Evolutionary conservation across 345 rosid genomes (phyloP), one percentile per base, ranked within the genome.

Genomic region (Linum usitatissimum): DNA sequence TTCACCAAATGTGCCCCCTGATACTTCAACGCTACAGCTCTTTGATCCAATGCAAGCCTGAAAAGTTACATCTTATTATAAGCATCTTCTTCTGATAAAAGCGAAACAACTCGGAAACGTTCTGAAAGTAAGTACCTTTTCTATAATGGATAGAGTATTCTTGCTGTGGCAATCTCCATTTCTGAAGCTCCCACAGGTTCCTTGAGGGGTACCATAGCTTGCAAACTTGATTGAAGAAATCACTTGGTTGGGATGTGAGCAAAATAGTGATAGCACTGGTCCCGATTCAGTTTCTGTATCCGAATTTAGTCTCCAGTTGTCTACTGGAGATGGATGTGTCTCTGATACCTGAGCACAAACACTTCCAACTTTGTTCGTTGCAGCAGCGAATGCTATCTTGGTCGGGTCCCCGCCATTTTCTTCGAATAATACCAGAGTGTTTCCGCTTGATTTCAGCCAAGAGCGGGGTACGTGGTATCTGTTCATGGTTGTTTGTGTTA

Each of bases 391-490:
- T 64, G 81, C 71, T 66, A 92, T 80, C 67, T 78, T 62, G 49
- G 86, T 81, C 18, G 96, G 96, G 81, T 92, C 93, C 55, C 98
- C 98, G 36, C 98, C 91, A 34, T 71, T 58, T 62, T 92, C 96
- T 79, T 88, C 96, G 6, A 92, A 86, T 73, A 92, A 74, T 48
- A 92, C 96, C 63, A 92, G 83, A 51, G 71, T 78, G 79, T 92
- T 92, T 40, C 81, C 84, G 15, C 81, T 83, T 40, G 89, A 66
- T 76, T 84, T 63, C 63, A 88, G 53, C 98, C 98, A 88, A 28
- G 95, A 85, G 31, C 93, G 98, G 20, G 98, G 95, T 48, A 92
- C 80, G 39, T 92, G 98, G 70, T 92, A 89, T 75, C 98, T 92
- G 71, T 49, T 49, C 66, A 14, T 3, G 49, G 34, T 59, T n/a